Conservation (phyloP, 352 stramenopile species). For the Phytophthora colocasiae region DNA sequence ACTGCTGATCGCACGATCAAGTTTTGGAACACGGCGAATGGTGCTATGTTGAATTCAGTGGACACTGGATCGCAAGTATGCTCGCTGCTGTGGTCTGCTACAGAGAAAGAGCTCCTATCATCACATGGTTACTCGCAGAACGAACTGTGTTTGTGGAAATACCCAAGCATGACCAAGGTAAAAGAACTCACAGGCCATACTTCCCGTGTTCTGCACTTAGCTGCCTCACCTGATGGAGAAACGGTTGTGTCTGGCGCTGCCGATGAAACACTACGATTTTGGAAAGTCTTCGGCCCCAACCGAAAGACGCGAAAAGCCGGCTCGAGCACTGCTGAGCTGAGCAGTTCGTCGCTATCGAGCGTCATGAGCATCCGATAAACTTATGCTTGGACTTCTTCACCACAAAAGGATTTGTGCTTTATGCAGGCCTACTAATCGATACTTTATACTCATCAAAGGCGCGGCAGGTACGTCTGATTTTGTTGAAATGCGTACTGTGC, state of each 20-base stretch:
- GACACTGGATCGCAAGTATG: constrained; percentile 99
- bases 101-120: constrained; percentile 96
- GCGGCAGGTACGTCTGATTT: constrained; percentile 14
- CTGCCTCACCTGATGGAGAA: constrained; percentile 95
- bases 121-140: constrained; percentile 98
- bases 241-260: constrained; percentile 98
- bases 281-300: constrained; percentile 97
- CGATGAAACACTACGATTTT: constrained; percentile 99
- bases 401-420: constrained; percentile 13
- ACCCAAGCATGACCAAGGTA: constrained; percentile 97
- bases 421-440: constrained; percentile 7
- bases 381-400: constrained; percentile 1
- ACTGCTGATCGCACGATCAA: constrained; percentile 99
- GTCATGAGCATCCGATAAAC: constrained; percentile 87
- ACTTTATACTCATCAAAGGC: constrained; percentile 3
- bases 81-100: constrained; percentile 94
- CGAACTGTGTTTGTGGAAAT: constrained; percentile 99
- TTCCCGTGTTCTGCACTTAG: constrained; percentile 96
- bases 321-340: constrained; percentile 58
- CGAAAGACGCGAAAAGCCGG: constrained; percentile 74
- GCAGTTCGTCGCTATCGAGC: constrained; percentile 73
- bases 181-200: constrained; percentile 98
- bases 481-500: not conserved
- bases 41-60: constrained; percentile 96
- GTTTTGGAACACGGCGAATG: constrained; percentile 97